Percentiles rank a stretch among this genome's conserved stretches.
Conservation (phyloP, 2,329 filamentous ascomycete genomes). For the Paraphoma chrysanthemicola region DNA sequence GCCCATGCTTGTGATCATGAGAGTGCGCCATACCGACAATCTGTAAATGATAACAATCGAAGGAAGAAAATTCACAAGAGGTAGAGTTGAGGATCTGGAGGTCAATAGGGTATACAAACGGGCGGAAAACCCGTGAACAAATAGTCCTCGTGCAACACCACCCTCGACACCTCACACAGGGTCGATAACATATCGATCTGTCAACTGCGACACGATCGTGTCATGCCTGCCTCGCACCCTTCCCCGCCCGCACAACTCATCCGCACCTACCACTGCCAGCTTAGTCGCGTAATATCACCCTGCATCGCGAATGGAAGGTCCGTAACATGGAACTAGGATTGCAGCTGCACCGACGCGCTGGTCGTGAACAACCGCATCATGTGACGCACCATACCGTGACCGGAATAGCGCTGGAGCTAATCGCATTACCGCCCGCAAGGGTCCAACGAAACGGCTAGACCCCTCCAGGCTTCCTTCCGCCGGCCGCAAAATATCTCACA, state of each 20-base stretch:
- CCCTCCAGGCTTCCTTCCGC: slow-evolving; percentile 12
- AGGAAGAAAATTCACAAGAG: background rate
- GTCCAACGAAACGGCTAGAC: slow-evolving; percentile 22
- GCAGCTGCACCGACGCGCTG: background rate
- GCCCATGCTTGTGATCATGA: slow-evolving; percentile 8
- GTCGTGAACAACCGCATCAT: slow-evolving; percentile 8
- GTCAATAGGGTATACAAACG: slow-evolving; percentile 1
- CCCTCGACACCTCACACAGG: slow-evolving; percentile 2
- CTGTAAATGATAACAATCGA: background rate
- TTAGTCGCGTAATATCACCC: background rate
- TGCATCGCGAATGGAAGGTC: background rate
- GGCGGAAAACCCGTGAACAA: slow-evolving; percentile 1
- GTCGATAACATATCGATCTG: slow-evolving; percentile 9
- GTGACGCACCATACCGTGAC: slow-evolving; percentile 6
- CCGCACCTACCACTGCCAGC: background rate
- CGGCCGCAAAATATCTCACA: slow-evolving; percentile 35
- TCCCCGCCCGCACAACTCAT: background rate
- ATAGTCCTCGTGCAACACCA: slow-evolving; percentile 11
- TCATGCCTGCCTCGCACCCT: slow-evolving; percentile 10
- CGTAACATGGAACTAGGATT: background rate
- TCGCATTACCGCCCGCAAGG: background rate
- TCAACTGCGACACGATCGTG: slow-evolving; percentile 13
- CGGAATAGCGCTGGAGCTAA: background rate
- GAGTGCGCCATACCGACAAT: slow-evolving; percentile 21
- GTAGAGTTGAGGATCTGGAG: background rate